Evolutionary conservation across 2,329 filamentous ascomycete genomes (phyloP).

Genomic region (Cercospora brassicicola): DNA sequence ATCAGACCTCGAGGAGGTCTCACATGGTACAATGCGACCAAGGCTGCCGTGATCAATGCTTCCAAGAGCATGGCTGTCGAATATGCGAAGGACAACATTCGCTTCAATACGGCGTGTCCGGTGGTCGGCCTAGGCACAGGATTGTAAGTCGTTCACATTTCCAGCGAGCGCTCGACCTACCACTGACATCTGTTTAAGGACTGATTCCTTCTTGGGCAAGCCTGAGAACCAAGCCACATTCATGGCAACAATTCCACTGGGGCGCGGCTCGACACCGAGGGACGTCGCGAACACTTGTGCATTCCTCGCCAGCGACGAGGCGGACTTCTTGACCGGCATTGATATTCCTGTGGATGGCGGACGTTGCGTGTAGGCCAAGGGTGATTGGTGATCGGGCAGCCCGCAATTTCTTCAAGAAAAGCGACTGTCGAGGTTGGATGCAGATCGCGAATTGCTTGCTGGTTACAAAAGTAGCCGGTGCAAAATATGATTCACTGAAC

Average conservation of each 20-base stretch:
- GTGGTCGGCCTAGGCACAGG: constrained; percentile 38
- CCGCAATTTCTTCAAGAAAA: no score
- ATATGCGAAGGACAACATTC: constrained; percentile 69
- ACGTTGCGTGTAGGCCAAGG: constrained; percentile 41
- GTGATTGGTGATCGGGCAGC: background rate
- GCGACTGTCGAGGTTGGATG: no score
- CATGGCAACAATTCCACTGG: constrained; percentile 56
- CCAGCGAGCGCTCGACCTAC: constrained; percentile 46
- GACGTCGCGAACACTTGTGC: constrained; percentile 71
- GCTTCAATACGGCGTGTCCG: constrained; percentile 68
- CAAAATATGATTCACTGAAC: no score
- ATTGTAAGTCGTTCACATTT: constrained; percentile 31
- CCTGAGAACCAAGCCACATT: constrained; percentile 60
- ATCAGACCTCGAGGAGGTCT: constrained; percentile 62
- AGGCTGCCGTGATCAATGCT: constrained; percentile 62
- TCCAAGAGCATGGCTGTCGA: constrained; percentile 70
- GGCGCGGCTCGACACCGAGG: constrained; percentile 56
- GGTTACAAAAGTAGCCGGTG: no score
- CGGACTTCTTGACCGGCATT: constrained; percentile 69
- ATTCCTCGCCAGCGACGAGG: constrained; percentile 71
- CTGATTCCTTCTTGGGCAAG: constrained; percentile 57
- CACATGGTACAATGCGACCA: constrained; percentile 70
- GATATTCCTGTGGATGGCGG: constrained; percentile 66
- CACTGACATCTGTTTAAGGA: constrained; percentile 17
- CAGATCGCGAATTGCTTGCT: no score